Evolutionary conservation across 2,329 filamentous ascomycete species (phyloP).

Genomic region (Sporothrix sp.): DNA sequence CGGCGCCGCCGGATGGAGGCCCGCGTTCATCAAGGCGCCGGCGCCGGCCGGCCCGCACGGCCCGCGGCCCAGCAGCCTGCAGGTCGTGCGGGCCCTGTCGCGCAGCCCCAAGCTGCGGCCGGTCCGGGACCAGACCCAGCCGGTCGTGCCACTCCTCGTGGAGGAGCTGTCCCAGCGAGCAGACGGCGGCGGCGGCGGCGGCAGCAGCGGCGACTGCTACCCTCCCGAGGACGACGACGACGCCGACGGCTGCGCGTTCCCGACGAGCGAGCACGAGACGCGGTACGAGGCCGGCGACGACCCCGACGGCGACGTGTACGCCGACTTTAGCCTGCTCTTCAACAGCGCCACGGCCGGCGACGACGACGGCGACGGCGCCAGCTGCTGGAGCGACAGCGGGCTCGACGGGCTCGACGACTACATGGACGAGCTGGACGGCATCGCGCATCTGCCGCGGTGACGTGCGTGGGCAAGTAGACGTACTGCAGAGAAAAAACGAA

Average conservation of each 20-base stretch:
- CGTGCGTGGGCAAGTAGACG: too few relatives aligned
- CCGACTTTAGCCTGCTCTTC: conserved; percentile 45
- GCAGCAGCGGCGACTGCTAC: too few relatives aligned
- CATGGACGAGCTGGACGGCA: conserved; percentile 46
- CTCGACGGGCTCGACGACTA: conserved; percentile 40
- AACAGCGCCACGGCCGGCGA: conserved; percentile 24
- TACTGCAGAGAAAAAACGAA: not conserved
- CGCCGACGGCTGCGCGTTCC: conserved; percentile 35
- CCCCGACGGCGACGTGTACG: conserved; percentile 43
- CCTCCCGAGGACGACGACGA: conserved; percentile 29
- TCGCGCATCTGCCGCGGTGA: conserved; percentile 34
- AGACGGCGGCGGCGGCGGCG: not conserved
- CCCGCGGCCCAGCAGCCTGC: not conserved
- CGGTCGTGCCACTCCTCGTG: not conserved
- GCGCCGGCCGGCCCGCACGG: not conserved
- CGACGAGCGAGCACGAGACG: conserved; percentile 36
- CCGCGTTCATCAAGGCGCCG: not conserved
- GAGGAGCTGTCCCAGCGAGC: too few relatives aligned
- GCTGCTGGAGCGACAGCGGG: conserved; percentile 21
- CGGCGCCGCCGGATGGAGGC: too few relatives aligned
- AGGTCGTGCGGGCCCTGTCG: conserved; percentile 14
- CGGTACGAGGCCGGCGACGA: conserved; percentile 36
- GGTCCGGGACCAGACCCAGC: conserved; percentile 18
- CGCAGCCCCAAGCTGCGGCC: conserved; percentile 18
- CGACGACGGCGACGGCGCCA: conserved; percentile 13